These are phyloP conservation scores for Colletotrichum paranaense DNA, from an alignment of 2,329 filamentous ascomycete genomes.

Conservation along the genomic window DNA sequence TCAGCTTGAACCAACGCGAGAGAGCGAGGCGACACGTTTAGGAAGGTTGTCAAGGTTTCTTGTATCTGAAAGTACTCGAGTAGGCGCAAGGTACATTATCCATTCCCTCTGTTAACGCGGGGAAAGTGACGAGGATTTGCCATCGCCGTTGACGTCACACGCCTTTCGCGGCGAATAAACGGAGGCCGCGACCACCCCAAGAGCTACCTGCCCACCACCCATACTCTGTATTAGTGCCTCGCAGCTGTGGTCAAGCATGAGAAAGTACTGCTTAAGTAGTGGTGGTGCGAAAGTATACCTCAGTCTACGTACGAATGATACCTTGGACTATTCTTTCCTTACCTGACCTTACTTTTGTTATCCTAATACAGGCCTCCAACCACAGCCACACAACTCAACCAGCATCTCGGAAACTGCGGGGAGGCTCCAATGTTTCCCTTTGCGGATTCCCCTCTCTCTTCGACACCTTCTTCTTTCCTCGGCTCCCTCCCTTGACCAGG, in stretches of 20 bases:
- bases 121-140: constrained; percentile 20
- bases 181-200: not conserved
- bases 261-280: too few species aligned
- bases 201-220: not conserved
- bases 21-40: not conserved
- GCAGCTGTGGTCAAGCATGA: too few species aligned
- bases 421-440: not conserved
- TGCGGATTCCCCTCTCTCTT: not conserved
- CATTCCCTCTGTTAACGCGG: not conserved
- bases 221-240: not conserved
- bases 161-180: not conserved
- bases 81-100: not conserved
- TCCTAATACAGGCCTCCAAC: not conserved
- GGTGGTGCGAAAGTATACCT: too few species aligned
- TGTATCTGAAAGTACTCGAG: not conserved
- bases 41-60: not conserved
- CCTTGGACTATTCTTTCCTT: not conserved
- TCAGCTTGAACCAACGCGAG: not conserved
- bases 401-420: not conserved
- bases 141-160: constrained; percentile 29
- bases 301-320: too few species aligned
- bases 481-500: not conserved
- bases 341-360: not conserved
- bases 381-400: not conserved
- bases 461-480: not conserved